Evolutionary conservation across 805 yeast genomes (phyloP), one percentile per base, ranked within the genome.

Genomic region (Candida awuae): DNA sequence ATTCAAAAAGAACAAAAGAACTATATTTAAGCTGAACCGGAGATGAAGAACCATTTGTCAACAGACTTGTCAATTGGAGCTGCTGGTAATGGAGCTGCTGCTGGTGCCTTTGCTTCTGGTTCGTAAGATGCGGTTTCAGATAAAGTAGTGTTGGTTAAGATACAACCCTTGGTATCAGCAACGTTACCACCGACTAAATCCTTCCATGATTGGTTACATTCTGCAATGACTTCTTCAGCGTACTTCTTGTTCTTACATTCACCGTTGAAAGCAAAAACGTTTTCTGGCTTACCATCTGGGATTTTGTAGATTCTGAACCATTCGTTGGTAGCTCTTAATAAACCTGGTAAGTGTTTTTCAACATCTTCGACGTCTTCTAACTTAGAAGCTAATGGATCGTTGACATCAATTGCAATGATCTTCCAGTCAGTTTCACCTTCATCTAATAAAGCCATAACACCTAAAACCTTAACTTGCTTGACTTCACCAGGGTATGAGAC

Each of bases 221-320:
- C 94, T 56, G 75, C 70, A 51, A 90, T 75, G 51, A 88, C 75
- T 50, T 83, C 86, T 52, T 84, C 71, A 43, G 98, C 94, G 59
- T 88, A 87, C 56, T 75, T 71, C 69, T 76, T 84, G 73, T 79
- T 77, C 67, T 84, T 84, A 71, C 86, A 85, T 62, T 84, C 86
- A 49, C 96, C 98, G 45, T 84, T 74, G 78, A 86, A 87, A n/a
- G 97, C 97, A 63, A 92, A 90, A 66, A 82, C 83, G 68, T 92
- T 92, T 66, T 77, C 84, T 55, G 95, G 95, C 74, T 92, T 92
- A 46, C 97, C 98, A 63, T 90, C 98, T 39, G 98, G 97, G 52
- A 87, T 75, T 67, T 92, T 92, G 79, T 92, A 92, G 66, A 88
- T 87, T 63, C 94, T 83, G 79, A 92, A 92, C 98, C 98, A 92